Evolutionary conservation across 176 grass and related monocot species (phyloP).

Genomic region (Thinopyrum elongatum): DNA sequence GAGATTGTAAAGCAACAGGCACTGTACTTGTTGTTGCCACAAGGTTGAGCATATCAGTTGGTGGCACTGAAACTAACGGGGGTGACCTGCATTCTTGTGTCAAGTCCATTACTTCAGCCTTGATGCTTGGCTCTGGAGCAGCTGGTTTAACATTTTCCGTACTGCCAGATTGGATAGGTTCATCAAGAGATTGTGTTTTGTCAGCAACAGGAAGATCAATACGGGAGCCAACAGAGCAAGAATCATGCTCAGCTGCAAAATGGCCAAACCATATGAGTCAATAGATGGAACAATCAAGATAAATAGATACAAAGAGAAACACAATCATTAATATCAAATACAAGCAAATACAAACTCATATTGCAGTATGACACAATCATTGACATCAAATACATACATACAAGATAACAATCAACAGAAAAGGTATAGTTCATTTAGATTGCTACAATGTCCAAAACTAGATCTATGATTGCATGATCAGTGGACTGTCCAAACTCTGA

Average conservation of each 20-base stretch:
- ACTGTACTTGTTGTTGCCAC: background rate
- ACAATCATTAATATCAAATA: background rate
- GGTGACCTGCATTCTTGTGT: background rate
- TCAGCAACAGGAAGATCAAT: constrained; percentile 16
- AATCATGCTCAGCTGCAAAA: constrained; percentile 31
- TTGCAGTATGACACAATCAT: background rate
- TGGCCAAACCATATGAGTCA: constrained; percentile 7
- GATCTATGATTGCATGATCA: background rate
- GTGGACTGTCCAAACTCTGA: background rate
- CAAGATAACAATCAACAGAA: background rate
- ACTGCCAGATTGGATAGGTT: background rate
- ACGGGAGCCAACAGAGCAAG: background rate
- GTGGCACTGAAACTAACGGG: background rate
- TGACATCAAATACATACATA: background rate
- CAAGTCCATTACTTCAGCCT: constrained; percentile 7
- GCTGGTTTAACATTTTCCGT: background rate
- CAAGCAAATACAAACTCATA: background rate
- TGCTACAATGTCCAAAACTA: constrained; percentile 9
- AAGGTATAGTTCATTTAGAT: background rate
- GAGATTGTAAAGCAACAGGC: background rate
- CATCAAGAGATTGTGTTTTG: constrained; percentile 14
- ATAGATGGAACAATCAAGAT: constrained; percentile 13
- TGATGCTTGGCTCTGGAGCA: constrained; percentile 17
- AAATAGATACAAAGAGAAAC: background rate
- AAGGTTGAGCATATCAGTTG: background rate